Conservation (phyloP, 106 monocot species). For the Phalaenopsis equestris region DNA sequence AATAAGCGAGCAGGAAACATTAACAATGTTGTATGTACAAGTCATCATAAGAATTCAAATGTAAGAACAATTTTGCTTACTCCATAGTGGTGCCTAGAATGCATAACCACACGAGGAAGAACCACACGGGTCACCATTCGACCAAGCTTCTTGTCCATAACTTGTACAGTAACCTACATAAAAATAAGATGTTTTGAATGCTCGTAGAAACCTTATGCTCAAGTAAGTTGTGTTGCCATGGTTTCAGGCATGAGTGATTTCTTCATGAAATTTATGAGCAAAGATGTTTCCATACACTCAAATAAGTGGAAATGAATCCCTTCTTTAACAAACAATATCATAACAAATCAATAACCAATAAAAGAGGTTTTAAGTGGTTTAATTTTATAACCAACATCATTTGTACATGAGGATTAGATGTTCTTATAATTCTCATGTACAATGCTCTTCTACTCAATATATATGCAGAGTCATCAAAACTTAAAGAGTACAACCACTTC, state of each 20-base stretch:
- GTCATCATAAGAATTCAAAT: neutral
- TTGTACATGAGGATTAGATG: neutral
- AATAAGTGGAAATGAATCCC: neutral
- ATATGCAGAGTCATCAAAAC: too few relatives aligned
- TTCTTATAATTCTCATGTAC: neutral
- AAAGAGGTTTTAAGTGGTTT: neutral
- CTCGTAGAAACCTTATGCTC: neutral
- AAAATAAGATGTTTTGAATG: neutral
- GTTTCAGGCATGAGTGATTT: neutral
- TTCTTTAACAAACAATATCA: neutral
- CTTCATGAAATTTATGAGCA: neutral
- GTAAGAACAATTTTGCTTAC: constrained; percentile 28
- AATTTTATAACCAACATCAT: neutral
- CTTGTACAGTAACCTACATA: constrained; percentile 70
- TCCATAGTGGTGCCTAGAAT: constrained; percentile 89
- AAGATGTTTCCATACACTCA: neutral
- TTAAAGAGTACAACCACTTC: too few relatives aligned
- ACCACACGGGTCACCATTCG: constrained; percentile 77
- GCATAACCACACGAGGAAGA: constrained; percentile 94
- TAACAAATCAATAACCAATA: neutral
- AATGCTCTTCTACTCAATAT: too few relatives aligned
- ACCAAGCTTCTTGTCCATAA: constrained; percentile 93
- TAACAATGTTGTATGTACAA: neutral
- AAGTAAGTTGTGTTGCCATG: neutral
- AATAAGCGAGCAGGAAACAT: neutral